These are phyloP conservation scores for Fusarium temperatum DNA, from an alignment of 2,329 filamentous ascomycete genomes.

Conservation along the genomic window DNA sequence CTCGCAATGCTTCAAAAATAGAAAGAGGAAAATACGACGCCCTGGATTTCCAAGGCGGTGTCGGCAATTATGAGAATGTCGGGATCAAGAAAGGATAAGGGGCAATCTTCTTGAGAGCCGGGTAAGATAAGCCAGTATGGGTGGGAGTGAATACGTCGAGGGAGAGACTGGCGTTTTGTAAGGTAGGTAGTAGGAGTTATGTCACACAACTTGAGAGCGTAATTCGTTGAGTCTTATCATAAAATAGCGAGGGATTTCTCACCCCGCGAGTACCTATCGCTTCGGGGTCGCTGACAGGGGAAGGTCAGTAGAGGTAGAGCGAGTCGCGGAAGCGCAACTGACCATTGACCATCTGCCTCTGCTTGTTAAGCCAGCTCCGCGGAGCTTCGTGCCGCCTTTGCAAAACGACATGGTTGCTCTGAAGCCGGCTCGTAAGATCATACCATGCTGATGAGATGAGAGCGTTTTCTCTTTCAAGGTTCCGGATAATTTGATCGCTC, in stretches of 20 bases:
- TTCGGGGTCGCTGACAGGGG: slow-evolving; percentile 55
- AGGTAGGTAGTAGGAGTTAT: background rate
- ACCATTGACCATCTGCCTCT: slow-evolving; percentile 76
- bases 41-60: slow-evolving; percentile 13
- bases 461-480: slow-evolving; percentile 79
- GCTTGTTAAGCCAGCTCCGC: slow-evolving; percentile 85
- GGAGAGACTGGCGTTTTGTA: slow-evolving; percentile 8
- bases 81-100: slow-evolving; percentile 8
- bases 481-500: slow-evolving; percentile 67
- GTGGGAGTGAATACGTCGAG: slow-evolving; percentile 14
- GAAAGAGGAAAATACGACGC: slow-evolving; percentile 8
- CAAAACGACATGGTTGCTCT: slow-evolving; percentile 84
- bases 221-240: slow-evolving; percentile 15
- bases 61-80: slow-evolving; percentile 10
- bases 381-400: slow-evolving; percentile 78
- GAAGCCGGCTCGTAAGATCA: slow-evolving; percentile 78
- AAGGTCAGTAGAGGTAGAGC: slow-evolving; percentile 55
- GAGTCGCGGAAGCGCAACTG: slow-evolving; percentile 55
- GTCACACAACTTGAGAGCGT: slow-evolving; percentile 12
- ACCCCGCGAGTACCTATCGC: slow-evolving; percentile 54
- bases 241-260: slow-evolving; percentile 38
- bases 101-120: slow-evolving; percentile 14
- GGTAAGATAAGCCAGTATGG: slow-evolving; percentile 1
- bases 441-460: slow-evolving; percentile 89
- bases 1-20: slow-evolving; percentile 40